Conservation (phyloP, 2,329 filamentous ascomycete species). For the Xylaria sp. region DNA sequence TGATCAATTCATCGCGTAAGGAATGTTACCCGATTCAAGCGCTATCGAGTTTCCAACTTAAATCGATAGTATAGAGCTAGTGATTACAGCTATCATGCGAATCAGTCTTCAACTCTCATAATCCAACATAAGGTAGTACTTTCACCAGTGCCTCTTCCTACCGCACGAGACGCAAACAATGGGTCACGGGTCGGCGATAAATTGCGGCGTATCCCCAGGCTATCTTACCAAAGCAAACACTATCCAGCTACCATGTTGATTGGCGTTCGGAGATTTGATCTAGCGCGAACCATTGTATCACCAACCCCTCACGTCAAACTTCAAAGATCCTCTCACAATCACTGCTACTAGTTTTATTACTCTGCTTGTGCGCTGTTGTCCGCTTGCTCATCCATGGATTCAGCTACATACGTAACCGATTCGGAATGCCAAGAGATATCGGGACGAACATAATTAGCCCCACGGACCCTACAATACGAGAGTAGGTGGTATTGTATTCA, state of each 20-base stretch:
- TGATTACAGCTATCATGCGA: too few relatives aligned
- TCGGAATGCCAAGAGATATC: not conserved
- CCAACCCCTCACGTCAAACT: not conserved
- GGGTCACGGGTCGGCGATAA: not conserved
- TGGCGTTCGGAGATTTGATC: not conserved
- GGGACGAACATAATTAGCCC: not conserved
- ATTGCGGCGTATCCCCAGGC: not conserved
- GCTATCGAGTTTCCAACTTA: too few relatives aligned
- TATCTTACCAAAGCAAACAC: slow-evolving; percentile 13
- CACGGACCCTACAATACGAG: not conserved
- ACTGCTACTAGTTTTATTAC: not conserved
- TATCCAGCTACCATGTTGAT: slow-evolving; percentile 4
- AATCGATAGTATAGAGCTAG: too few relatives aligned
- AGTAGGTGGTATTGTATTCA: not conserved
- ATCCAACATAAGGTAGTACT: not conserved
- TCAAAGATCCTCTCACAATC: not conserved
- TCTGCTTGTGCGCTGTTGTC: not conserved
- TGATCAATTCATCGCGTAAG: too few relatives aligned
- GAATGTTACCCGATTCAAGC: too few relatives aligned
- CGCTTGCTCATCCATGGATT: not conserved
- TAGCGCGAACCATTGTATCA: not conserved
- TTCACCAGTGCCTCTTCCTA: not conserved
- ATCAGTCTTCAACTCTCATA: not conserved
- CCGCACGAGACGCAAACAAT: not conserved
- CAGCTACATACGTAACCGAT: not conserved